Evolutionary conservation across 2,329 filamentous ascomycete genomes (phyloP), one percentile per base, ranked within the genome.

Genomic region (Arthrobotrys conoides): DNA sequence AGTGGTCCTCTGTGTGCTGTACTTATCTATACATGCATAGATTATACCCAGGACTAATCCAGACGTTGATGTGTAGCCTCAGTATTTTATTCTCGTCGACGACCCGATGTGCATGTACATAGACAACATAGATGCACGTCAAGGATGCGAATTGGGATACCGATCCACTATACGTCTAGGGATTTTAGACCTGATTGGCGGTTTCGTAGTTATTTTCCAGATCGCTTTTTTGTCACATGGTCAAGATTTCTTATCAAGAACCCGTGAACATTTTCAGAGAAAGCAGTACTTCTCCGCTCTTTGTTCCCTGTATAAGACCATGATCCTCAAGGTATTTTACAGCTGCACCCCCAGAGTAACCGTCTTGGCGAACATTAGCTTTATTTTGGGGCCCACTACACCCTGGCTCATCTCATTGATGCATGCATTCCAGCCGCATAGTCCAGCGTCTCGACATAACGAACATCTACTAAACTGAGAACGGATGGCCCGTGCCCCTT

Each of bases 351-450:
- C 48, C 67, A 77, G 51, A 66, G 72, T 49, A 77, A 65, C 72
- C 72, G 72, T 49, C 66, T 77, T 71, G 72, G 72, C 67, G 24
- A 76, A 53, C 41, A 61, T 67, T 77, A 71, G 49, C 41, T 67
- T 33, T 61, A 27, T 61, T 59, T 36, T 24, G 53, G 24, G 69
- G 2, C 69, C 59, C 66, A 70, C 51, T 12, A 18, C 16, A 59
- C 27, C 59, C 68, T 46, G n/a, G 69, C 22, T 57, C 57, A 71
- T 65, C 69, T 71, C 27, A 46, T 65, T 61, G 41, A 61, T 41
- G 33, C 46, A 55, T 61, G 51, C n/a, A 70, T 59, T 33, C 53
- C 20, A 61, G 16, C 36, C 24, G 66, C 41, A 70, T 38, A 46
- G 22, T 27, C 30, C 49, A 68, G 48, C 57, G 30, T 20, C 51